Conservation (phyloP, 805 yeast species). For the Kluyveromyces siamensis region DNA sequence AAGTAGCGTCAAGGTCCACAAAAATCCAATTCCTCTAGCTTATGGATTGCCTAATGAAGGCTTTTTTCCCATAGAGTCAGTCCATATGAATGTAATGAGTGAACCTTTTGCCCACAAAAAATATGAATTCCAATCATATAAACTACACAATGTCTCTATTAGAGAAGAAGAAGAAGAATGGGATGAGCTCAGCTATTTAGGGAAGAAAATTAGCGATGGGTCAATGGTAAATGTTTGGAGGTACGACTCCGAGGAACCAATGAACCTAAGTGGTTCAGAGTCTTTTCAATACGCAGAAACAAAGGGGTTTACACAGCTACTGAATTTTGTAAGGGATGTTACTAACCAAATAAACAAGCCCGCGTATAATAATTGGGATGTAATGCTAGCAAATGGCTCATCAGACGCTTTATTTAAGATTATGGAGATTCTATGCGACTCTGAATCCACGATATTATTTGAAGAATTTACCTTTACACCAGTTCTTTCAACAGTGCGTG, state of each 20-base stretch:
- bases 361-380: constrained; percentile 40
- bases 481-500: constrained; percentile 60
- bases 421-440: constrained; percentile 41
- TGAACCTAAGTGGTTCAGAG: constrained; percentile 27
- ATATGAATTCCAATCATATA: constrained; percentile 1
- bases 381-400: constrained; percentile 45
- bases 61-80: constrained; percentile 47
- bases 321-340: constrained; percentile 35
- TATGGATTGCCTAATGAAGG: constrained; percentile 56
- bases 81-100: constrained; percentile 38
- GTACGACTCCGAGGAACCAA: constrained; percentile 11
- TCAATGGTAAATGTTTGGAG: constrained; percentile 11
- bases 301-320: constrained; percentile 35
- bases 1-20: constrained; percentile 29
- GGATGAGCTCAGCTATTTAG: constrained; percentile 4
- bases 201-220: constrained; percentile 14
- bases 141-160: neutral
- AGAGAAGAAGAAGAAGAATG: neutral
- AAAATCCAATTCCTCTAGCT: constrained; percentile 40
- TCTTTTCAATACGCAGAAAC: constrained; percentile 41
- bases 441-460: constrained; percentile 60
- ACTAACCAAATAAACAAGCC: constrained; percentile 38
- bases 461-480: constrained; percentile 74
- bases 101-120: constrained; percentile 35
- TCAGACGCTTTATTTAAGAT: constrained; percentile 53